phyloP scores from a whole-genome alignment of 768 basidiomycete species.

The Auricularia auricula-judae region DNA sequence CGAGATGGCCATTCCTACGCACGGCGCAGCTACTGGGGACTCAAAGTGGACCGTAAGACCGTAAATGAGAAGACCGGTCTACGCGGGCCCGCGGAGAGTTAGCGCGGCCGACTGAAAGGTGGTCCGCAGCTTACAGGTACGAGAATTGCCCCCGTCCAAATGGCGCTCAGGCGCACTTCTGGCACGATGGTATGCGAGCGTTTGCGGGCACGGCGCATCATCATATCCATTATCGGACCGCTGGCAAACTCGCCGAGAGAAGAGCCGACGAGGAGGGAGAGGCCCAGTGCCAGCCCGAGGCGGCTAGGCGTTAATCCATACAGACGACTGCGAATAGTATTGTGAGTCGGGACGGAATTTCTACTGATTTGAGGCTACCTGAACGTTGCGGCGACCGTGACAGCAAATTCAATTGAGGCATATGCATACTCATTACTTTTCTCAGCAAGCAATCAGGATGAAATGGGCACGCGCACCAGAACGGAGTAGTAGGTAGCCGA shows the following conservation, averaged over 20 bases:
- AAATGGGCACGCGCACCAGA: not conserved
- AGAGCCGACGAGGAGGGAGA: not conserved
- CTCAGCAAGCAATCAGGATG: not conserved
- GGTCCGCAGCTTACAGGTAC: constrained; percentile 4
- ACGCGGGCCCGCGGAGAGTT: not conserved
- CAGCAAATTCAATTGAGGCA: constrained; percentile 29
- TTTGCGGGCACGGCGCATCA: constrained; percentile 1
- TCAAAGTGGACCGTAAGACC: constrained; percentile 4
- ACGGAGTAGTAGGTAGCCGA: constrained; percentile 17
- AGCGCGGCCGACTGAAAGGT: not conserved
- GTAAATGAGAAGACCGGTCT: constrained; percentile 4
- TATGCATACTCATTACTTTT: constrained; percentile 20
- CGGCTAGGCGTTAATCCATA: constrained; percentile 25
- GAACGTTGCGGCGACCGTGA: constrained; percentile 20
- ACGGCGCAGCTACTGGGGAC: not conserved
- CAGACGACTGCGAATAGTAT: constrained; percentile 24
- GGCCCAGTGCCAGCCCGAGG: constrained; percentile 3
- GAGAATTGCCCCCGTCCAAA: constrained; percentile 6
- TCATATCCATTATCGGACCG: constrained; percentile 3
- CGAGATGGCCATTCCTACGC: constrained; percentile 3
- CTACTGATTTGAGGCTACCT: not conserved
- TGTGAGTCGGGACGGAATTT: not conserved
- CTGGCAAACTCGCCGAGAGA: constrained; percentile 3
- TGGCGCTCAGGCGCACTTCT: constrained; percentile 3
- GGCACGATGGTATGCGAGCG: not conserved